phyloP scores from a whole-genome alignment of 192 early-diverging fungal genomes.

The Linnemannia schmuckeri region DNA sequence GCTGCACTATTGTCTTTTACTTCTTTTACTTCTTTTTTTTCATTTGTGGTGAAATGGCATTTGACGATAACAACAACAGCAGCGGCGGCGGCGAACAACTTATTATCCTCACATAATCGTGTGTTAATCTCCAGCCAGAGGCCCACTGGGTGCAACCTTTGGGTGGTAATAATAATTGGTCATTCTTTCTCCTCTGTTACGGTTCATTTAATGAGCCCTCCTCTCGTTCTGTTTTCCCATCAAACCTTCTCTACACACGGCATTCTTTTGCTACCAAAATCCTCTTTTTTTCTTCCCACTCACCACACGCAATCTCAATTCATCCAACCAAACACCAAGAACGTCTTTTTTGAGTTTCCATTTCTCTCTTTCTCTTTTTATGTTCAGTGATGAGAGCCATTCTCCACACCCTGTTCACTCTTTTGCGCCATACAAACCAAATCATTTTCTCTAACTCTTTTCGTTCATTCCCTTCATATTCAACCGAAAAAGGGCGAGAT shows the following conservation, averaged over 20 bases:
- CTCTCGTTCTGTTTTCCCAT: conserved; percentile 1
- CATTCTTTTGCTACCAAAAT: background rate
- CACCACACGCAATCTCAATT: background rate
- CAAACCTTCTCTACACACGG: background rate
- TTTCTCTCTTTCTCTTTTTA: too few species aligned
- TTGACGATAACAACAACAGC: background rate
- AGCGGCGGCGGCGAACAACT: background rate
- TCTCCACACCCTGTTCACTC: background rate
- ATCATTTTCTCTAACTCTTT: background rate
- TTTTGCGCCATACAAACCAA: background rate
- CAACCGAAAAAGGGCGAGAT: conserved; percentile 36
- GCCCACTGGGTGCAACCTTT: too few species aligned
- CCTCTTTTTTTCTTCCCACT: background rate
- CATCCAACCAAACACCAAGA: too few species aligned
- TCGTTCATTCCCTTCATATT: background rate
- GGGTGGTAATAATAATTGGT: too few species aligned
- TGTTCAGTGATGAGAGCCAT: too few species aligned
- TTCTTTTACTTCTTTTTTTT: too few species aligned
- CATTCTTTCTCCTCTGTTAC: background rate
- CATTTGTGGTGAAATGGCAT: background rate
- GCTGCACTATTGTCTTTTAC: too few species aligned
- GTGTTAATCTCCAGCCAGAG: background rate
- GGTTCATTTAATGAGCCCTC: background rate
- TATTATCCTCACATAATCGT: background rate
- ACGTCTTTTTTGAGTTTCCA: too few species aligned